Evolutionary conservation across 352 stramenopile species (phyloP), one percentile per base, ranked within the genome.

Genomic region (Phytophthora hibernalis): DNA sequence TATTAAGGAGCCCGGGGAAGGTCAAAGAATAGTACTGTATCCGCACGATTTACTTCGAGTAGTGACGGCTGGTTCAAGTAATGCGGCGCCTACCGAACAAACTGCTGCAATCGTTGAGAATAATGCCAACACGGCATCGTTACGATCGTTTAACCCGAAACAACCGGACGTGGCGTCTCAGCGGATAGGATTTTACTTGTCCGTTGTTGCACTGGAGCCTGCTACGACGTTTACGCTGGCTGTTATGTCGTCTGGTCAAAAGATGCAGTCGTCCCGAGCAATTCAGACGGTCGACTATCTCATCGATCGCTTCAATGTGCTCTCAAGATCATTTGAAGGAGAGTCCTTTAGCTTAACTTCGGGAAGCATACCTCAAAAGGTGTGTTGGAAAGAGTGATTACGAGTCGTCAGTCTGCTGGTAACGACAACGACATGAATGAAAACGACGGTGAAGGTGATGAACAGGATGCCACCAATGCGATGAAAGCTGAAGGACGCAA

Each of bases 191-290:
- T 92, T 92, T 55, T 92, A 85, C 63, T 42, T 93, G 13, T 74
- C 83, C 2, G 83, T 92, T 50, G 65, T 90, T 5, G 69, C 80
- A 0, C 42, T 82, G 9, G 72, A 77, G 20, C 65, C 74, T 1
- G 51, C 47, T 3, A 89, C 76, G n/a, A 37, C 10, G 3, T 91
- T 91, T 37, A 74, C 76, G 0, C 12, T 93, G 9, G 68, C 72
- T 1, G 58, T 89, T 3, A 92, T 93, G 81, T 70, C 78, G 0
- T 89, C 83, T 0, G 83, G 85, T 0, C 83, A 92, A 65, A 90
- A 85, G 31, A 74, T 76, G 33, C 74, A 83, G 38, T 65, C 79
- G 0, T 90, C 81, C 1, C 72, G 56, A 21, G 83, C 85, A 15
- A 87, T 93, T 18, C 65, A 80, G 26, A 85, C 82, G 15, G 83